These are phyloP conservation scores for Sequoia sempervirens DNA, from an alignment of 75 land plant genomes.

Conservation along the genomic window DNA sequence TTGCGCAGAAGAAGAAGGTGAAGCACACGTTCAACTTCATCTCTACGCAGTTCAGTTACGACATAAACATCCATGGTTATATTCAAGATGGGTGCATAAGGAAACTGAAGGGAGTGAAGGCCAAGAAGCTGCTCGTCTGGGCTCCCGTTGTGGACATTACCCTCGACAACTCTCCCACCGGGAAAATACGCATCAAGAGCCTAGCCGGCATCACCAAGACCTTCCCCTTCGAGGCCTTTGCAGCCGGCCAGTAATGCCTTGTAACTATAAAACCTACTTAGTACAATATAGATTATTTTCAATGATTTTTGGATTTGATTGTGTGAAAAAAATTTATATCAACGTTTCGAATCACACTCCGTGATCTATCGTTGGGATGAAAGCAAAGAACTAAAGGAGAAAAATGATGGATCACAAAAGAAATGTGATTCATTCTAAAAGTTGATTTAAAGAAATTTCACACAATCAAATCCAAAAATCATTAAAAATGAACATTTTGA, in stretches of 20 bases:
- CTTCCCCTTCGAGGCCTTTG: conserved; percentile 53
- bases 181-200: conserved; percentile 52
- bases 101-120: conserved; percentile 70
- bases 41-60: conserved; percentile 53
- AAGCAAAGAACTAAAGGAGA: no score
- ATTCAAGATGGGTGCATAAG: conserved; percentile 29
- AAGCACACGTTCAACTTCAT: conserved; percentile 48
- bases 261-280: no score
- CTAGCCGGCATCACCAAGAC: conserved; percentile 51
- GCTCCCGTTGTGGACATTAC: conserved; percentile 47
- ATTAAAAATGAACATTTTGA: no score
- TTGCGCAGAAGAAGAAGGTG: conserved; percentile 47
- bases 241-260: conserved; percentile 34
- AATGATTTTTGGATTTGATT: no score
- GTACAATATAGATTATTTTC: no score
- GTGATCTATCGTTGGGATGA: no score
- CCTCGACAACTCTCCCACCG: conserved; percentile 26
- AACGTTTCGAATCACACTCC: no score
- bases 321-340: no score
- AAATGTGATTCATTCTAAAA: no score
- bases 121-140: conserved; percentile 71
- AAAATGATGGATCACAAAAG: no score
- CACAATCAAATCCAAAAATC: no score
- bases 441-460: no score
- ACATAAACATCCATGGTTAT: conserved; percentile 33